Percentiles rank a stretch among this genome's conserved stretches.
Evolutionary conservation across 1,284 basidiomycete genomes (phyloP).

Genomic region (Ceratobasidium papillatum): DNA sequence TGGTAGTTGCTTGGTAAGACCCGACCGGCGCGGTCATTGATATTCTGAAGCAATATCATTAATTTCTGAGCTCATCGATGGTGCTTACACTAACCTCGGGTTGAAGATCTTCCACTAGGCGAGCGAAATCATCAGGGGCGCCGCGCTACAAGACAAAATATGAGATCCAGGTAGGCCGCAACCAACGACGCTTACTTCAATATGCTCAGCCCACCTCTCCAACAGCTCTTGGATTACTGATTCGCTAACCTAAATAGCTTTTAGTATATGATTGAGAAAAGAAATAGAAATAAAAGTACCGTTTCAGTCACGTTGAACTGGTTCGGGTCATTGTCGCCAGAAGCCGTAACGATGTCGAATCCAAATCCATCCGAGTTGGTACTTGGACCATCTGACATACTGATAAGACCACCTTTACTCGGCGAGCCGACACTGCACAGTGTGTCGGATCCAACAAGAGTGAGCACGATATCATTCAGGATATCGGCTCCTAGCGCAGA

Average conservation of each 20-base stretch:
- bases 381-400: background rate
- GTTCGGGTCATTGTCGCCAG: background rate
- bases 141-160: background rate
- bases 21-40: background rate
- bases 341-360: slow-evolving; percentile 14
- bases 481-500: slow-evolving; percentile 25
- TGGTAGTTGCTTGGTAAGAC: slow-evolving; percentile 17
- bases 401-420: background rate
- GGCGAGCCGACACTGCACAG: slow-evolving; percentile 1
- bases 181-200: background rate
- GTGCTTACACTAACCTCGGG: background rate
- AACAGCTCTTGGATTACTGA: slow-evolving; percentile 9
- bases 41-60: background rate
- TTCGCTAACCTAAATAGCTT: background rate
- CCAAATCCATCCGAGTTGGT: background rate
- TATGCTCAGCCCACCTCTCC: slow-evolving; percentile 6
- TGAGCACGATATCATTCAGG: slow-evolving; percentile 17
- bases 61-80: background rate
- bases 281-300: background rate
- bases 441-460: slow-evolving; percentile 15
- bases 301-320: background rate
- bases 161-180: background rate
- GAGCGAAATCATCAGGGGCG: slow-evolving; percentile 10
- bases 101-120: background rate
- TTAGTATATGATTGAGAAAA: background rate